These are phyloP conservation scores for Apostasia ramifera DNA, from an alignment of 106 monocot species.

Conservation along the genomic window DNA sequence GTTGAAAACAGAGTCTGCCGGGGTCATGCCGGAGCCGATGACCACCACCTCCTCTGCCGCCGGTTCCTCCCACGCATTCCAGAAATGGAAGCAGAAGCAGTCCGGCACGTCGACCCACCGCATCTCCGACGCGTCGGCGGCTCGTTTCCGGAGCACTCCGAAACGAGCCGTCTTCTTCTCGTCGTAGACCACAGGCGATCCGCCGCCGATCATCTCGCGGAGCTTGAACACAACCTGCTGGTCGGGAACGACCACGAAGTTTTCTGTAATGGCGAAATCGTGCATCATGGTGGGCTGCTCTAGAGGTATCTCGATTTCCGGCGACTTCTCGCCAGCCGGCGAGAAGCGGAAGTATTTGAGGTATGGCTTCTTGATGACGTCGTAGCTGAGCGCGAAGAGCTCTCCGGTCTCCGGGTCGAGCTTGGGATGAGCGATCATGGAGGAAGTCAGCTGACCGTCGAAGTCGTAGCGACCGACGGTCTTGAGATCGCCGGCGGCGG, in stretches of 20 bases:
- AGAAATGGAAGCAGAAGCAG: constrained; percentile 70
- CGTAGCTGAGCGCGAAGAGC: constrained; percentile 49
- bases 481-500: constrained; percentile 30
- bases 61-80: constrained; percentile 69
- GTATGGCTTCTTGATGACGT: constrained; percentile 35
- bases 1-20: constrained; percentile 43
- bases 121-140: constrained; percentile 28
- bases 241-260: constrained; percentile 39
- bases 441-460: constrained; percentile 23
- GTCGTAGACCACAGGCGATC: constrained; percentile 39
- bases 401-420: constrained; percentile 43
- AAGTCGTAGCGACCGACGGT: constrained; percentile 37
- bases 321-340: constrained; percentile 21
- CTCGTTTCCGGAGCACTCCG: constrained; percentile 46
- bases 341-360: constrained; percentile 1
- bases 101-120: constrained; percentile 51
- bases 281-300: constrained; percentile 48
- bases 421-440: constrained; percentile 62
- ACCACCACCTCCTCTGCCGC: constrained; percentile 26
- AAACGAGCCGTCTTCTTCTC: constrained; percentile 30
- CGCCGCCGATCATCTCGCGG: constrained; percentile 33
- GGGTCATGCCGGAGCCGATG: constrained; percentile 62
- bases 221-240: constrained; percentile 57
- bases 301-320: constrained; percentile 34
- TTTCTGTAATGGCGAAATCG: constrained; percentile 62